Evolutionary conservation across 2,329 filamentous ascomycete species (phyloP), one percentile per base, ranked within the genome.

Genomic region (Penicillium sp.): DNA sequence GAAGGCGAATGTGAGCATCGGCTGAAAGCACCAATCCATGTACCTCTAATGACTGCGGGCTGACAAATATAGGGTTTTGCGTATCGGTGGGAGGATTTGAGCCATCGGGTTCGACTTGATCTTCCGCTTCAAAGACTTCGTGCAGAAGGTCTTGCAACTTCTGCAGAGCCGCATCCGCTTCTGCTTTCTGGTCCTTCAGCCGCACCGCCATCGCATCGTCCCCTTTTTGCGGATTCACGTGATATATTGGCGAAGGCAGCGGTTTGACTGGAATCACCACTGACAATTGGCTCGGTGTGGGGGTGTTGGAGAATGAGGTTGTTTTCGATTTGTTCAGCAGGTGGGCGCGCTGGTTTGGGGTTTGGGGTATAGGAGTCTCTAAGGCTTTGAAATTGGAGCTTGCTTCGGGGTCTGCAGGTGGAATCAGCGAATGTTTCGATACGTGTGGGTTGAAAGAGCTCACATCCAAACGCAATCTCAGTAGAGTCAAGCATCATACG

Each of bases 101-200:
- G 6, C 68, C 83, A 71, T 81, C 85, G 57, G 73, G 79, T 72
- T 80, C 86, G 54, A 80, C 79, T 68, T 85, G 83, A 64, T 92
- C 87, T 67, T 96, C 91, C 5, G 88, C 88, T 59, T 89, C 83
- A 61, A 92, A 91, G 14, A 96, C 81, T 22, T 87, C 84, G 49
- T 85, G 79, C 3, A 95, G 77, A 45, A 92, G 81, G 36, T 83
- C 82, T 52, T 88, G 83, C 11, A 99, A 76, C 50, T 87, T 85
- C 49, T 87, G 77, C 43, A 92, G 80, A 41, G 90, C 88, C 10
- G 84, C 81, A 63, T 96, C 87, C 4, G 88, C 89, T 65, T 92
- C 87, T 63, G 95, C 87, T 47, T 88, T 87, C 71, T 96, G 90
- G 66, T 95, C 91, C 54, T 67, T 74, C 2, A 91, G 77, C 40